Base-by-base conservation (phyloP, 768 basidiomycete species). In the Exidia glandulosa region DNA sequence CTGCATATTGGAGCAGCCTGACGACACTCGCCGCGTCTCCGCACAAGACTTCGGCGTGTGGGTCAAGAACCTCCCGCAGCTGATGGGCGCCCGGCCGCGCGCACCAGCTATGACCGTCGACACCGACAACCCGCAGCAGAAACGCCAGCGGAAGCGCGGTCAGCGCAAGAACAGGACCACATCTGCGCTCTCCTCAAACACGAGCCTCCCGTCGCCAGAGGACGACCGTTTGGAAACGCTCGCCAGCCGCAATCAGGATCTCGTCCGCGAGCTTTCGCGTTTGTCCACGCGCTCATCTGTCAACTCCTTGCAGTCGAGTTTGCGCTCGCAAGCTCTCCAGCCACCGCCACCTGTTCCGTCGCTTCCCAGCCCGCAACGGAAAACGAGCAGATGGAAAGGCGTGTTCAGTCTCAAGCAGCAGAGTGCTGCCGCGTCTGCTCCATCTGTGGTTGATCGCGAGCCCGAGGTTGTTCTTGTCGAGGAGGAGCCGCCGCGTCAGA, bases 31-130 rank as follows among this genome's bases (percentile, higher is more conserved):
- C 61, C 85, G 91, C 58, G 84, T 88, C 59, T 81, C 82, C 29
- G 95, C 95, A 19, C 78, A 77, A 41, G 91, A 90, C 60, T 90
- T 99, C 67, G 94, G 93, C 12, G 68, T 71, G 41, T 99, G 95
- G 95, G 78, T 86, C 60, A 85, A 82, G 71, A 84, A 85, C 65
- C 76, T 99, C n/a, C 89, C 90, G 29, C 74, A 79, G 30, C 77
- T 90, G 57, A 77, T 95, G 56, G 81, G 63, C n/a, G 60, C 57
- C 27, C 50, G 50, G 27, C 50, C 50, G 19, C 25, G 25, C 25
- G 14, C 13, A 31, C 50, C 50, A 13, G 27, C 50, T 1, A 6
- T 23, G 6, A 6, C 41, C 41, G 30, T 54, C 50, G 50, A 54
- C 37, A 30, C 50, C 33, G 37, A 36, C n/a, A 65, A 65, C 59